Percentiles rank a stretch among this genome's conserved stretches.
Conservation (phyloP, 768 basidiomycete species). For the Phaeolepiota aurea region DNA sequence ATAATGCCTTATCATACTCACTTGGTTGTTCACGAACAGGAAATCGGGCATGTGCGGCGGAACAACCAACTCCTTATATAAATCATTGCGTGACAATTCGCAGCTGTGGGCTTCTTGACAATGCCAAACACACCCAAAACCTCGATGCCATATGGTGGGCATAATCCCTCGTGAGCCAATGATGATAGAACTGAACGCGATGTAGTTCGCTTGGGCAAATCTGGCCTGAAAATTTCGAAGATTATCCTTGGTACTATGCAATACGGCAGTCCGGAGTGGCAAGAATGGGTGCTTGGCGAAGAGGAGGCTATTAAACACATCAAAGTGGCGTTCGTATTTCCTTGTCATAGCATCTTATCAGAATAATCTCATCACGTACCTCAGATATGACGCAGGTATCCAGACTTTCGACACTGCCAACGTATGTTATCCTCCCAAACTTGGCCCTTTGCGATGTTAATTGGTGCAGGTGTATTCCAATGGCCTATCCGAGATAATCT, state of each 20-base stretch:
- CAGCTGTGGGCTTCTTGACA: no score
- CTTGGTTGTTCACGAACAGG: no score
- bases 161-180: no score
- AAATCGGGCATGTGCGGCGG: no score
- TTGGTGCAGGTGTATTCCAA: slow-evolving; percentile 58
- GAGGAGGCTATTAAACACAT: slow-evolving; percentile 46
- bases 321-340: slow-evolving; percentile 18
- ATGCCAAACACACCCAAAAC: no score
- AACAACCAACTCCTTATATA: no score
- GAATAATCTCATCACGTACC: not conserved
- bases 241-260: slow-evolving; percentile 8
- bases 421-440: slow-evolving; percentile 13
- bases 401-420: slow-evolving; percentile 56
- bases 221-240: slow-evolving; percentile 56
- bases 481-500: slow-evolving; percentile 54
- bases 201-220: slow-evolving; percentile 41
- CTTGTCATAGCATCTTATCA: not conserved
- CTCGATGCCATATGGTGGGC: no score
- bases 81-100: no score
- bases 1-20: no score
- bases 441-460: not conserved
- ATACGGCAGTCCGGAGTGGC: slow-evolving; percentile 22
- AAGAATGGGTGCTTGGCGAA: slow-evolving; percentile 36
- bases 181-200: no score
- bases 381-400: slow-evolving; percentile 54